These are phyloP conservation scores for Peniophora sp. DNA, from an alignment of 1,284 basidiomycete species.

Conservation along the genomic window DNA sequence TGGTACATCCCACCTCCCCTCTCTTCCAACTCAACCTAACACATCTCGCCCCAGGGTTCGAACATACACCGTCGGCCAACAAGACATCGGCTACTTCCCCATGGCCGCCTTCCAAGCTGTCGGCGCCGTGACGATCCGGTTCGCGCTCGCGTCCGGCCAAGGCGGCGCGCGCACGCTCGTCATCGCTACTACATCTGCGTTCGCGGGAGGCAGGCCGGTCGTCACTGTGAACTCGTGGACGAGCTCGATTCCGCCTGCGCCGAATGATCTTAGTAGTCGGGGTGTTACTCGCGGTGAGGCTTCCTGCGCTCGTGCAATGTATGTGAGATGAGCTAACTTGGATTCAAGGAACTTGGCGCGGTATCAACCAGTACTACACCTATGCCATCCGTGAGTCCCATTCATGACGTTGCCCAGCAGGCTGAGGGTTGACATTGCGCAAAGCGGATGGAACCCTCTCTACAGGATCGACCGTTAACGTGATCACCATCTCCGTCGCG, in stretches of 20 bases:
- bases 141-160: neutral
- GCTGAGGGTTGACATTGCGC: neutral
- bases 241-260: neutral
- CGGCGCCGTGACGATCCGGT: neutral
- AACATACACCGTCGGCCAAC: conserved; percentile 25
- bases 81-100: conserved; percentile 21
- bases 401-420: neutral
- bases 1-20: conserved; percentile 17
- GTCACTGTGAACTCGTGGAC: neutral
- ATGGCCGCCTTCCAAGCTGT: conserved; percentile 31
- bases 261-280: neutral
- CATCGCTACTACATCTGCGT: neutral
- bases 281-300: neutral
- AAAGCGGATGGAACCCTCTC: neutral
- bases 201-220: neutral
- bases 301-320: too few relatives aligned
- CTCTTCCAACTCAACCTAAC: too few relatives aligned
- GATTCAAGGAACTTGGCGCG: neutral
- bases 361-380: neutral
- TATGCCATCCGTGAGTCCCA: neutral
- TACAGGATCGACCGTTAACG: neutral
- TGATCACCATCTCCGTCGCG: neutral
- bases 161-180: neutral
- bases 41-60: too few relatives aligned
- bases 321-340: too few relatives aligned